phyloP scores from a whole-genome alignment of 2,329 filamentous ascomycete genomes.

The Colletotrichum higginsianum region DNA sequence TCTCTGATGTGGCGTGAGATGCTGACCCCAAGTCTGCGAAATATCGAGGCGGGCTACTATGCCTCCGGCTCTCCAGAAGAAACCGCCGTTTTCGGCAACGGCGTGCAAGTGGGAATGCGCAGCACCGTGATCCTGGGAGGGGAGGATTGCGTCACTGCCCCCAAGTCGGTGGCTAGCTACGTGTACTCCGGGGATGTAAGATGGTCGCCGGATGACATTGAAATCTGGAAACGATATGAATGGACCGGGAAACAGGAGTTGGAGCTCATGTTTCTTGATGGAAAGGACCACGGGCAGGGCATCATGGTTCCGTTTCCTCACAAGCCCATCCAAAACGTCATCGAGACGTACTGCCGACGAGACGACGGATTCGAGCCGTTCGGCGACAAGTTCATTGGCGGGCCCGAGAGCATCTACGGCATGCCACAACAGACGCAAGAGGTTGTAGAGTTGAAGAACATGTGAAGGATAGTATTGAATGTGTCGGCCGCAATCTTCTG shows the following conservation, averaged over 20 bases:
- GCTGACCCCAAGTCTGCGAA: slow-evolving; percentile 51
- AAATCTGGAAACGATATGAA: slow-evolving; percentile 27
- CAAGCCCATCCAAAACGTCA: slow-evolving; percentile 29
- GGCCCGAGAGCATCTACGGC: slow-evolving; percentile 11
- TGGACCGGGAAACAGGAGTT: slow-evolving; percentile 47
- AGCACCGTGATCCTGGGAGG: slow-evolving; percentile 46
- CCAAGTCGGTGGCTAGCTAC: slow-evolving; percentile 45
- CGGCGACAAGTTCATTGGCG: slow-evolving; percentile 32
- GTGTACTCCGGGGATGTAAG: slow-evolving; percentile 43
- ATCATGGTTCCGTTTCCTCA: slow-evolving; percentile 34
- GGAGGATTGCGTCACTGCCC: slow-evolving; percentile 45
- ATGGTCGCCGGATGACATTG: slow-evolving; percentile 35
- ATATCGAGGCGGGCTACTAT: slow-evolving; percentile 27
- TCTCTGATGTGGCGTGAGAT: slow-evolving; percentile 81
- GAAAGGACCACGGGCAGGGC: slow-evolving; percentile 46
- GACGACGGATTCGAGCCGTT: slow-evolving; percentile 34
- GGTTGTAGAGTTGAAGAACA: slow-evolving; percentile 25
- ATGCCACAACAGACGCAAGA: neutral
- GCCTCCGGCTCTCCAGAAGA: slow-evolving; percentile 29
- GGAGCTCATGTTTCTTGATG: slow-evolving; percentile 46
- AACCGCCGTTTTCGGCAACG: slow-evolving; percentile 31
- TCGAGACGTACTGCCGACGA: slow-evolving; percentile 35
- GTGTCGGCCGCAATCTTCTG: too few species aligned
- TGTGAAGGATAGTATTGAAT: neutral
- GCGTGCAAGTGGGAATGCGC: slow-evolving; percentile 49